Conservation (phyloP, 1,284 basidiomycete species). For the Cryptococcus jaspeensis region DNA sequence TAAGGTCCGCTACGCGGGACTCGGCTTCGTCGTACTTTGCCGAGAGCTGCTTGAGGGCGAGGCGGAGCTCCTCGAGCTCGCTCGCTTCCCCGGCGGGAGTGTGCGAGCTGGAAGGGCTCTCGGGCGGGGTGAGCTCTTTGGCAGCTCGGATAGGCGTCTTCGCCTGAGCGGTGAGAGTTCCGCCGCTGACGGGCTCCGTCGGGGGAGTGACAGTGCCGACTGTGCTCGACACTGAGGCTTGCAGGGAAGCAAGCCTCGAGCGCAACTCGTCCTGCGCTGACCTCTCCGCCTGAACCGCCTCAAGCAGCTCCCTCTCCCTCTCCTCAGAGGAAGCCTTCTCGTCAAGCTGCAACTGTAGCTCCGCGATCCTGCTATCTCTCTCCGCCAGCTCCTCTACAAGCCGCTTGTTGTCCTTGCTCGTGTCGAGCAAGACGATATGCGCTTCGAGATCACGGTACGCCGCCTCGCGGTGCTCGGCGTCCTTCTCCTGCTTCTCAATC, state of each 20-base stretch:
- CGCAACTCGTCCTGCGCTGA: slow-evolving; percentile 16
- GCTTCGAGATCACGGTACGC: slow-evolving; percentile 65
- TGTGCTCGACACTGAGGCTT: slow-evolving; percentile 1
- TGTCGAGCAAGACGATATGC: slow-evolving; percentile 67
- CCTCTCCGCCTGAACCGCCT: slow-evolving; percentile 19
- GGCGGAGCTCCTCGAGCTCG: slow-evolving; percentile 56
- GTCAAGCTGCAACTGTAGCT: slow-evolving; percentile 69
- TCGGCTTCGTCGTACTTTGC: slow-evolving; percentile 74
- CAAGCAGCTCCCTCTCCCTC: slow-evolving; percentile 62
- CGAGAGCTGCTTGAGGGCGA: slow-evolving; percentile 73
- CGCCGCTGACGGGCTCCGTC: neutral
- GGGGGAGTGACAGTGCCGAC: slow-evolving; percentile 6
- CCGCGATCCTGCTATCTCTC: slow-evolving; percentile 69
- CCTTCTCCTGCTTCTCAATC: slow-evolving; percentile 74
- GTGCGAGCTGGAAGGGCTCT: slow-evolving; percentile 6
- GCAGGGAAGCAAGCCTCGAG: slow-evolving; percentile 5
- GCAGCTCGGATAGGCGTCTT: slow-evolving; percentile 6
- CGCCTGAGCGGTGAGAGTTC: neutral
- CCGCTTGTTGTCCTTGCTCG: slow-evolving; percentile 61
- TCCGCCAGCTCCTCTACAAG: slow-evolving; percentile 70
- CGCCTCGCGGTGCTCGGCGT: slow-evolving; percentile 69
- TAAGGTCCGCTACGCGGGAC: slow-evolving; percentile 78
- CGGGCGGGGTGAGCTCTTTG: slow-evolving; percentile 21
- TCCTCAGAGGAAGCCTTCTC: slow-evolving; percentile 5
- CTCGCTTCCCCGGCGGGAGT: neutral